A percentile compares a stretch with the other conserved stretches of the same genome.
Evolutionary conservation across 2,329 filamentous ascomycete genomes (phyloP).

Genomic region (Aspergillus melleus): DNA sequence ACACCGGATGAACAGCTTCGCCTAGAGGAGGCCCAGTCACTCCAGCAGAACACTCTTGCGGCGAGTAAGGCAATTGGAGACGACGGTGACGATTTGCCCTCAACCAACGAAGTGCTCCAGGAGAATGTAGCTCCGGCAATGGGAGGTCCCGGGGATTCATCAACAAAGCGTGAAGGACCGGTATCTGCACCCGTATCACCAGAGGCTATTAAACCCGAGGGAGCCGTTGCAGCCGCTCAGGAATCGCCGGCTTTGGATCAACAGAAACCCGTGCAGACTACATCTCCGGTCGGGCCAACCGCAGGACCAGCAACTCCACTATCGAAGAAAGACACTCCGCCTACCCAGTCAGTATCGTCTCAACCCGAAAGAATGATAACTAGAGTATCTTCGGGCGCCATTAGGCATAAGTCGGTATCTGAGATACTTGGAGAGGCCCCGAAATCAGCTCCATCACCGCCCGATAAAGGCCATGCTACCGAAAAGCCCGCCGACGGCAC

Average conservation of each 20-base stretch:
- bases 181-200: conserved; percentile 3
- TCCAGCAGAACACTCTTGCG: conserved; percentile 24
- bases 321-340: conserved; percentile 28
- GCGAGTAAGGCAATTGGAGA: conserved; percentile 24
- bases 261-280: conserved; percentile 12
- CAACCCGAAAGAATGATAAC: conserved; percentile 63
- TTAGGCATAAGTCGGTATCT: conserved; percentile 70
- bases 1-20: conserved; percentile 62
- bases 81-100: conserved; percentile 10
- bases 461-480: conserved; percentile 39
- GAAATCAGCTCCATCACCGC: conserved; percentile 33
- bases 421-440: conserved; percentile 67
- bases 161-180: conserved; percentile 19
- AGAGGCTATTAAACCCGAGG: conserved; percentile 17
- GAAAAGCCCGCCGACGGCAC: conserved; percentile 30
- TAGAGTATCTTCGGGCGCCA: conserved; percentile 67
- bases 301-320: conserved; percentile 15
- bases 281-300: conserved; percentile 12
- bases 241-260: conserved; percentile 19
- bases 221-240: conserved; percentile 6
- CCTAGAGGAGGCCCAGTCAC: conserved; percentile 54
- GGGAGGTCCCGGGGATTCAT: conserved; percentile 16
- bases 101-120: conserved; percentile 29
- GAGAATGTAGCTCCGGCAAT: conserved; percentile 20
- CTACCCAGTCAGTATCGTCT: conserved; percentile 30